Base-by-base conservation (phyloP, 768 basidiomycete species). In the Boletus rufocinnamomeus region DNA sequence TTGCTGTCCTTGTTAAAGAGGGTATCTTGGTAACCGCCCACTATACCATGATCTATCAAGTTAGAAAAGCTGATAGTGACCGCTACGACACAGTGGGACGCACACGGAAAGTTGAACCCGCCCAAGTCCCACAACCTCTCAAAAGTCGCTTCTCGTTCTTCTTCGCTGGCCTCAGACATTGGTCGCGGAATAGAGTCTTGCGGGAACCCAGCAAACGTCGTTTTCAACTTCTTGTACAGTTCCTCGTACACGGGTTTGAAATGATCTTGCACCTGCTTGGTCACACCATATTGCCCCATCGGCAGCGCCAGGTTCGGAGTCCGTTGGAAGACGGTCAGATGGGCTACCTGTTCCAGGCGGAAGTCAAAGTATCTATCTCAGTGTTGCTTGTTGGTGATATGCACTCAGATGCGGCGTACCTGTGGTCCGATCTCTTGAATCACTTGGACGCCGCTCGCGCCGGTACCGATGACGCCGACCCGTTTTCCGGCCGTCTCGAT, bases 261-360 rank as follows among this genome's bases (percentile, higher is more conserved):
- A 17, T 60, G 55, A 25, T 57, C 56, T 19, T 64, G 63, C 0
- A 49, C 37, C 1, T 57, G 17, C 21, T 34, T 55, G 46, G 27
- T 64, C 1, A 64, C 1, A 5, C 17, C 10, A 14, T 50, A 52
- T 43, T 60, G 63, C 1, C 23, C 10, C 58, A 57, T 64, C 7
- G 63, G 63, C 3, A 64, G 3, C 9, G 63, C 52, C n/a, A 55
- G 4, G 30, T 65, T 64, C 7, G 63, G 59, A 0, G 63, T 64
- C 9, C 59, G 63, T 34, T 65, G 59, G 32, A 64, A 65, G 3
- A 64, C 56, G 23, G 59, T 65, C 41, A 61, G 16, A 25, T 65
- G 56, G 0, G 30, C 46, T 6, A 65, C 58, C 63, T 64, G 17
- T 16, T 28, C 4, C 30, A 25, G 4, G 5, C 8, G n/a, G 11